Base-by-base conservation (phyloP, 192 early-diverging fungal species). In the Geranomyces variabilis region DNA sequence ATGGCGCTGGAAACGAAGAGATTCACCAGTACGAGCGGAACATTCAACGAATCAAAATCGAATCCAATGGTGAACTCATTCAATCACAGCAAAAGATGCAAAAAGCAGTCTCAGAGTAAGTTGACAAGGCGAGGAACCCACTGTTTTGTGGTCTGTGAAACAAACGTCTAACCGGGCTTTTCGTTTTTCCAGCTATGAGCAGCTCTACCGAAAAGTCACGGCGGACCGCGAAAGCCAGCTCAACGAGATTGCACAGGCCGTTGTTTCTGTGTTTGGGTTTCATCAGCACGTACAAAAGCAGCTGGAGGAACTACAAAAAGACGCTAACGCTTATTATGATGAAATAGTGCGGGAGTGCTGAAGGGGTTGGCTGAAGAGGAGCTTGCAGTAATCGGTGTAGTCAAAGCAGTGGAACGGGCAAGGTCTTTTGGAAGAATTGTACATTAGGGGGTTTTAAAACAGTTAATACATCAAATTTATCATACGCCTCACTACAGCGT, bases 1-100 rank as follows among this genome's bases (percentile, higher is more conserved):
- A 63, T 30, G 45, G 29, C 30, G 74, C 70, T 1, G 48, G 64
- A 10, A 62, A 36, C 6, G 71, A 75, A 51, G 79, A 84, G 64
- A 75, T 81, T 34, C 76, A 81, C 30, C 64, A 76, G n/a, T 51
- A 75, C 24, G 79, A 84, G 57, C 57, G 74, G 13, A 69, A 81
- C 30, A 77, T 79, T 30, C 77, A 79, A 34, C 47, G 70, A 19
- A 59, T 84, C 47, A 79, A 74, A 60, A 62, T 68, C 30, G 79
- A 84, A 29, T 46, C 72, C 28, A 44, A 71, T 14, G 45, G 60
- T 19, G 24, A 63, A 12, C 29, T 79, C 31, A 67, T 66, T 29
- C 31, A 58, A 33, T 79, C 77, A 10, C 79, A 81, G 67, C 72
- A 75, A 26, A 14, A 47, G 49, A 45, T 75, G 44, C 62, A 75